Conservation (phyloP, 2,329 filamentous ascomycete species). For the Aspergillus vadensis region DNA sequence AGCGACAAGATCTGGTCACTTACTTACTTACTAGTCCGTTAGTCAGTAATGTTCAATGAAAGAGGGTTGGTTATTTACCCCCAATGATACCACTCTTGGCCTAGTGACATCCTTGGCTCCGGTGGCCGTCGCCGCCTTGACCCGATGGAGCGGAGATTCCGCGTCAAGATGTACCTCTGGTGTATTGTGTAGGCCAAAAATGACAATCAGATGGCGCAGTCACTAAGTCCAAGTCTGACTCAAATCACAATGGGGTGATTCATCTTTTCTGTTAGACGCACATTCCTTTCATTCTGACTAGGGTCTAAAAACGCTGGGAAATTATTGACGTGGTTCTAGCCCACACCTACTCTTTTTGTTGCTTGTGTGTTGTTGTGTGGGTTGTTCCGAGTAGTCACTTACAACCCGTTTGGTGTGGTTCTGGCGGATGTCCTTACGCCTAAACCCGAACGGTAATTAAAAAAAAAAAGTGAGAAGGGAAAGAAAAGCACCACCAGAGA, state of each 20-base stretch:
- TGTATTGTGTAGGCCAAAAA: neutral
- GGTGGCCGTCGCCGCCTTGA: slow-evolving; percentile 18
- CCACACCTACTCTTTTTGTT: neutral
- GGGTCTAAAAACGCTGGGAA: neutral
- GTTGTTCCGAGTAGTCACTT: neutral
- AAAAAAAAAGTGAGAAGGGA: neutral
- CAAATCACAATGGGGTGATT: neutral
- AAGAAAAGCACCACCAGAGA: slow-evolving; percentile 6
- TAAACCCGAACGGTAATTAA: slow-evolving; percentile 3
- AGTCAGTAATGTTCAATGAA: neutral
- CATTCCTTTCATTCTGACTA: neutral
- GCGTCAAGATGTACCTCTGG: neutral
- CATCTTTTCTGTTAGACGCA: neutral
- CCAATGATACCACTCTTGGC: slow-evolving; percentile 1
- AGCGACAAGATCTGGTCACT: neutral
- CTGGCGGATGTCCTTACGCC: slow-evolving; percentile 3
- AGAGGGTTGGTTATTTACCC: neutral
- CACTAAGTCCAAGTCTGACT: neutral
- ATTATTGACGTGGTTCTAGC: neutral
- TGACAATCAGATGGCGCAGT: neutral
- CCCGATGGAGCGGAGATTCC: slow-evolving; percentile 12
- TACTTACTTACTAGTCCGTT: neutral
- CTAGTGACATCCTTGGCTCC: slow-evolving; percentile 16
- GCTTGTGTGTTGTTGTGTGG: neutral
- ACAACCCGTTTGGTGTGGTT: slow-evolving; percentile 10